Base-by-base conservation (phyloP, 345 rosid genomes). In the Bruguiera gymnorhiza region DNA sequence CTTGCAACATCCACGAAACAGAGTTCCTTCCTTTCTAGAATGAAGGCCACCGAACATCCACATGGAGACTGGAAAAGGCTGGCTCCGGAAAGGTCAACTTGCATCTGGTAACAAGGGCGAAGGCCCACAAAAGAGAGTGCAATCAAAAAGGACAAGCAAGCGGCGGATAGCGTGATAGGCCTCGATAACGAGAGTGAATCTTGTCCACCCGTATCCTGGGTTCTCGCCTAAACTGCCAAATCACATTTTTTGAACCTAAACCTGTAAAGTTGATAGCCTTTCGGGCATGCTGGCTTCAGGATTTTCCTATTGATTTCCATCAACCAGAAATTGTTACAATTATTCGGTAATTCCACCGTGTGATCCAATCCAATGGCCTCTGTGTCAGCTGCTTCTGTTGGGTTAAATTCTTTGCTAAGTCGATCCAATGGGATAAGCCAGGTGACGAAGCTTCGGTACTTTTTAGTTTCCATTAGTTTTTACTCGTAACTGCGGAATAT, bases 81-180 rank as follows among this genome's bases (percentile, higher is more conserved):
- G 23, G 26, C 57, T n/a, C 23, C 23, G 24, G 57, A 2, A n/a
- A 0, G 21, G n/a, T 52, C 55, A 21, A 5, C 55, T 52, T 52
- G 55, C 2, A 52, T 18, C 56, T 52, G 36, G 8, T 34, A 8
- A 34, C 2, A 8, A 7, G 11, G 15, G 29, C 10, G 29, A 23
- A 5, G 30, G 59, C 29, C 59, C 59, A 55, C 2, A 26, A 13
- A 64, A 18, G 60, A 58, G 32, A 32, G 51, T 6, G 39, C 36
- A 50, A 58, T 58, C 66, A 60, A 48, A 55, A 23, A 30, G 24
- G 23, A 46, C 60, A 65, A 1, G 62, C 55, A n/a, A 36, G 55
- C 32, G 53, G 27, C 20, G 34, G 75, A 66, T 66, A 60, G 48
- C 15, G 36, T 7, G 79, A 66, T 66, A 71, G 76, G 63, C 68